phyloP scores from a whole-genome alignment of 768 basidiomycete species.

The Lentinus brumalis region DNA sequence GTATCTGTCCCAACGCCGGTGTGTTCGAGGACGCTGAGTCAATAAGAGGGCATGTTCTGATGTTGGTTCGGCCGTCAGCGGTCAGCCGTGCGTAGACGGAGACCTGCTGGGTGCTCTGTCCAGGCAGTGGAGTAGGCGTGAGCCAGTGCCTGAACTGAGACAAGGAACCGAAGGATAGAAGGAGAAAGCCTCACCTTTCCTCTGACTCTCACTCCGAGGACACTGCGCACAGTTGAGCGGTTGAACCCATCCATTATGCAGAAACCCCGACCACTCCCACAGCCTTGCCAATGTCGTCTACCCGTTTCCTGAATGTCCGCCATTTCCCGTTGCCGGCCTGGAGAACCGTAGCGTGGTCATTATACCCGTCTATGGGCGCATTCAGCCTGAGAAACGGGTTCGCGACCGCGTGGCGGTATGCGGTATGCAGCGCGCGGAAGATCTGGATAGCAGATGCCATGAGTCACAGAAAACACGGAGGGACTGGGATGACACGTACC shows the following conservation, averaged over 20 bases:
- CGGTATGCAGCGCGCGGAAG: constrained; percentile 88
- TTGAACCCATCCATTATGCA: constrained; percentile 1
- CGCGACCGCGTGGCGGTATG: constrained; percentile 79
- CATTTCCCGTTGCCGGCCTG: constrained; percentile 65
- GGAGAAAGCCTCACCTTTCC: neutral
- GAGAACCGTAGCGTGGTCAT: constrained; percentile 58
- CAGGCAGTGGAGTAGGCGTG: constrained; percentile 16
- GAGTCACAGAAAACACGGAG: neutral
- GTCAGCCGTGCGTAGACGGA: constrained; percentile 15
- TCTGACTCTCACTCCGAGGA: neutral
- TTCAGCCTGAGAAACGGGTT: constrained; percentile 85
- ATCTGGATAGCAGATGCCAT: constrained; percentile 47
- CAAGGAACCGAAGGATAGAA: constrained; percentile 16
- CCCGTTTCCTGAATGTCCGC: constrained; percentile 65
- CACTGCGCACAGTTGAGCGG: neutral
- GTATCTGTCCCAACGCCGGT: constrained; percentile 92
- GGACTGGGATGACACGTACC: constrained; percentile 44
- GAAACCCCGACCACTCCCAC: constrained; percentile 43
- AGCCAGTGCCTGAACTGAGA: constrained; percentile 21
- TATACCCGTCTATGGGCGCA: constrained; percentile 44
- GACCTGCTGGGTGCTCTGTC: constrained; percentile 11
- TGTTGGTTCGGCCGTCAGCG: constrained; percentile 51
- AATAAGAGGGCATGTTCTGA: constrained; percentile 65
- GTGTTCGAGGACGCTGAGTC: constrained; percentile 74
- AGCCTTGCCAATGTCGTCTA: constrained; percentile 74